Percentiles rank a stretch among this genome's conserved stretches.
These are phyloP conservation scores for Gossypium armourianum DNA, from an alignment of 441 rosid genomes.

Conservation along the genomic window DNA sequence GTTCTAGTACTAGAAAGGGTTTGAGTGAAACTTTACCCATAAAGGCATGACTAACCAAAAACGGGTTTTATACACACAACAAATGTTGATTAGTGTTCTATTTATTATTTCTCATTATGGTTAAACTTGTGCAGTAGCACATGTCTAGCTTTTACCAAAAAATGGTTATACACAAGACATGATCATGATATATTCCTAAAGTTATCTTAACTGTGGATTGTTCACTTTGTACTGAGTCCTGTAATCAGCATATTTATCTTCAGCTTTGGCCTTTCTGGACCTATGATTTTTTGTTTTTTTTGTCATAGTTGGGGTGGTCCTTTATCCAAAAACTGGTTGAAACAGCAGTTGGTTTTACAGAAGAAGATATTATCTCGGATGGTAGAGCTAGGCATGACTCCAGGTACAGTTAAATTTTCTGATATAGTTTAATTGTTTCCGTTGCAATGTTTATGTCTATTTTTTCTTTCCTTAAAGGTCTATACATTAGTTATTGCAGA, in stretches of 20 bases:
- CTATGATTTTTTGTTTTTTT: conserved; percentile 5
- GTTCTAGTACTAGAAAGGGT: not conserved
- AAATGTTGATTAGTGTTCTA: not conserved
- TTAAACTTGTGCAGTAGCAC: not conserved
- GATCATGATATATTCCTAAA: not conserved
- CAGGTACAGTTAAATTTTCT: conserved; percentile 39
- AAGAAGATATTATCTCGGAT: conserved; percentile 70
- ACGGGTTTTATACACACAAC: not conserved
- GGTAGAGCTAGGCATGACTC: conserved; percentile 91
- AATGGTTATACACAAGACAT: not conserved
- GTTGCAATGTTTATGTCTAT: not conserved
- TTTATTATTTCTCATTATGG: not conserved
- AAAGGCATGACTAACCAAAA: not conserved
- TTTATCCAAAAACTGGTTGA: conserved; percentile 71
- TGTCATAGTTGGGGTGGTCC: conserved; percentile 90
- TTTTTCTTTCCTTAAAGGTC: not conserved
- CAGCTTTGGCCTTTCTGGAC: conserved; percentile 8
- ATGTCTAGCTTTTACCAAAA: not conserved
- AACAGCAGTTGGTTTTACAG: conserved; percentile 66
- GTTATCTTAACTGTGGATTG: not conserved
- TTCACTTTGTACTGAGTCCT: not conserved
- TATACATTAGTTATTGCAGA: conserved; percentile 4
- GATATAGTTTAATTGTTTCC: conserved; percentile 6
- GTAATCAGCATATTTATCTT: conserved; percentile 2
- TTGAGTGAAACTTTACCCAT: not conserved